Base-by-base conservation (phyloP, 2,329 filamentous ascomycete genomes). In the Neofusicoccum umdonicola region DNA sequence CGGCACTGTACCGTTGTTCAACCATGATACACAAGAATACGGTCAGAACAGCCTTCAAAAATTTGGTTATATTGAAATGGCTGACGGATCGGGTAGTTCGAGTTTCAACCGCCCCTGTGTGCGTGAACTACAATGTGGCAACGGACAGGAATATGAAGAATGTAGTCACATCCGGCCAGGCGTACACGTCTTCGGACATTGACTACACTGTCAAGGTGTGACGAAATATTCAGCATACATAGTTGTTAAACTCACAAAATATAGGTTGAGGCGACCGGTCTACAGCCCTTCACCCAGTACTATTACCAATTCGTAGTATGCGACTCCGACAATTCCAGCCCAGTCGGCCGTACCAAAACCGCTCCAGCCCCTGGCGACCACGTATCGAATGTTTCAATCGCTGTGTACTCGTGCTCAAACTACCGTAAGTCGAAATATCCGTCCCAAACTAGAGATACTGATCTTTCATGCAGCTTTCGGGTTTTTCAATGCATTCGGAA, bases 361-460 rank as follows among this genome's bases (percentile, higher is more conserved):
- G 84, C 85, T 13, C 88, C 89, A 3, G 73, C 73, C 0, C 76
- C 80, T 11, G 77, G 83, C 12, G 84, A 88, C 62, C 79, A 85
- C 27, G 82, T 88, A 5, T 79, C 82, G 1, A 77, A 83, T 17
- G 78, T 92, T 63, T 85, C 81, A 44, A 80, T 92, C 63, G 89
- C 88, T 1, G 83, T 93, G 0, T 92, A 89, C 73, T 91, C 88
- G 2, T 92, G 90, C 79, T 83, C 81, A 69, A 92, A 91, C 74
- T 90, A 83, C 68, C 86, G 84, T 85, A 72, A 57, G 82, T 73
- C 11, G 12, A 9, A 13, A 11, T 17, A 34, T 41, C 17, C 15
- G 12, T 22, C 13, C 2, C 17, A 17, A 19, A 34, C 12, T 6
- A 41, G n/a, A 17, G 12, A 44, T 35, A 31, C 15, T 37, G 51